Conservation (phyloP, 2,329 filamentous ascomycete genomes). For the Apiospora arundinis region DNA sequence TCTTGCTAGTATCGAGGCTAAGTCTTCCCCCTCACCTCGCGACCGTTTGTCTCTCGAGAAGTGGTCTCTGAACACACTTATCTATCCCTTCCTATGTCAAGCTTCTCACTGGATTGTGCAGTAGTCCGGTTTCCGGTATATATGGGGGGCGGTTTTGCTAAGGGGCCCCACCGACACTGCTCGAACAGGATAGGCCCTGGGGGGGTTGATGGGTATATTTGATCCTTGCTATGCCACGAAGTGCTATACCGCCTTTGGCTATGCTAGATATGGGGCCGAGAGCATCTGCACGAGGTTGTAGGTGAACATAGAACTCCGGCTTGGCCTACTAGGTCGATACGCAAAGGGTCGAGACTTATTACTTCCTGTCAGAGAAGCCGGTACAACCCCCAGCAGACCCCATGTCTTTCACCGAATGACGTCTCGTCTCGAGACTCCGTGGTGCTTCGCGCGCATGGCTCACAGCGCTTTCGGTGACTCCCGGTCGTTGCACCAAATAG, state of each 20-base stretch:
- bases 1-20: background rate
- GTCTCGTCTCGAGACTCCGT: constrained; percentile 10
- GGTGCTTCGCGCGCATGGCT: background rate
- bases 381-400: background rate
- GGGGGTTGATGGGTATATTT: background rate
- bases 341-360: background rate
- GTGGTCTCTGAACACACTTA: background rate
- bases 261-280: background rate
- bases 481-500: background rate
- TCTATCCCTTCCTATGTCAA: background rate
- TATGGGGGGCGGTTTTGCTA: background rate
- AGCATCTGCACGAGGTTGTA: background rate
- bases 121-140: constrained; percentile 1
- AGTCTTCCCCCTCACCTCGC: background rate
- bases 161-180: background rate
- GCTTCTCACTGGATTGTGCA: background rate
- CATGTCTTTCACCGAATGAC: constrained; percentile 24
- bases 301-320: background rate
- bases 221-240: background rate
- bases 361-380: background rate
- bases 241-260: constrained; percentile 11
- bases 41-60: background rate
- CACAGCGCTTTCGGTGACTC: constrained; percentile 9
- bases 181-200: background rate
- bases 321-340: background rate